Evolutionary conservation across 129 eudicot genomes (phyloP), one percentile per base, ranked within the genome.

Genomic region (Ambrosia trifida): DNA sequence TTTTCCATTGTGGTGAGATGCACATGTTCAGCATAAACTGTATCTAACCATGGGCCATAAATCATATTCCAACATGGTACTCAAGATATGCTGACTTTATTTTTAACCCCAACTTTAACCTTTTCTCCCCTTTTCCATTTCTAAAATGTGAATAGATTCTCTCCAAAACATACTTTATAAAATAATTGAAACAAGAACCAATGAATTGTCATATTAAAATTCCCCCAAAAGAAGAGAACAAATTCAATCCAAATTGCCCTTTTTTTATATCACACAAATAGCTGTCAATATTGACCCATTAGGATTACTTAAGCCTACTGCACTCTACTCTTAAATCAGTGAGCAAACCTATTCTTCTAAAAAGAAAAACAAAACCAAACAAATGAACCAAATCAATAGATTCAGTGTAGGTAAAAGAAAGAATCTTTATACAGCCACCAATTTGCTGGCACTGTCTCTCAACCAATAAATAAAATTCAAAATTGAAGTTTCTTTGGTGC

Each of bases 391-490:
- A 57, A 75, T 66, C 50, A 75, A 50, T 52, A 72, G 61, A 75
- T 30, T 51, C 72, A 52, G 59, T 52, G 59, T 8, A 52, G 59
- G 59, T 52, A 52, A 14, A 24, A 36, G 6, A 20, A 20, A 28
- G 63, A 57, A 57, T 57, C 36, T 57, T 28, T 11, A 57, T 57
- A 57, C 38, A 57, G 17, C 54, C 19, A 62, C 40, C 4, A 63
- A 73, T 73, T 73, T 49, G 78, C 73, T 75, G 79, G 73, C 79
- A 66, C 31, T 75, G 73, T 57, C 67, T 75, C 79, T 75, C 46
- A 53, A 66, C 47, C 40, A 43, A 28, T 49, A 72, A 11, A 40
- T 35, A 75, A 54, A 65, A 5, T 64, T 64, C 32, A 10, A 28
- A 24, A 44, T 6, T 50, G 67, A 75, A 75, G 73, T 7, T 70